Base-by-base conservation (phyloP, 2,329 filamentous ascomycete species). In the Lasiodiplodia gonubiensis region DNA sequence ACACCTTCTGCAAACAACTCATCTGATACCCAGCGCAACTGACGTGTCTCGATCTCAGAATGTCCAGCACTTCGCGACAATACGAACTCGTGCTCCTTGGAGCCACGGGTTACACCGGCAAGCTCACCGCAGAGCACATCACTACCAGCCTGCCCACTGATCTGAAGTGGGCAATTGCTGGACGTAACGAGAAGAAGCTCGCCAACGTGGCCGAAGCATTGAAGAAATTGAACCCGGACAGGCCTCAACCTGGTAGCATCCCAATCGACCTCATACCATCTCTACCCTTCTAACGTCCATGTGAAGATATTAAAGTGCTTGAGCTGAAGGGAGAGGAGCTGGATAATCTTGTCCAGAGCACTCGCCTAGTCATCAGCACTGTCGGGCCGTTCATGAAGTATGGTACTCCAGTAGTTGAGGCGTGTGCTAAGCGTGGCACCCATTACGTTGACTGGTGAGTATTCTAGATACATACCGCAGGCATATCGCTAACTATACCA, bases 141-240 rank as follows among this genome's bases (percentile, higher is more conserved):
- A 85, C 88, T 64, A 85, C 84, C 16, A 81, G 87, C 70, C 83
- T 93, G 0, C 91, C 93, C 0, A 92, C 90, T 21, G 87, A 92
- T 76, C 78, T 97, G 69, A 93, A 88, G 82, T 97, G 94, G 94
- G 94, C 92, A 16, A 83, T 97, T 66, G 92, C 93, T 54, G 94
- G 94, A 35, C 90, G 94, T 30, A 94, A 92, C n/a, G 82, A 85
- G 59, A 81, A 84, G 59, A 97, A 97, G 78, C 85, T 98, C 4
- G 86, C 90, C 71, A 80, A 81, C 49, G 79, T 97, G 12, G 87
- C 89, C 8, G 82, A 88, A 64, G 88, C 92, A 66, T 85, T 94
- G 76, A 88, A 88, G 72, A 76, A 80, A 67, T 74, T 91, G 68
- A 91, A 91, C 75, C 83, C 89, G 2, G 89, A 96, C 77, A 89